These are phyloP conservation scores for Talaromyces sp. DNA, from an alignment of 2,329 filamentous ascomycete species.

Conservation along the genomic window DNA sequence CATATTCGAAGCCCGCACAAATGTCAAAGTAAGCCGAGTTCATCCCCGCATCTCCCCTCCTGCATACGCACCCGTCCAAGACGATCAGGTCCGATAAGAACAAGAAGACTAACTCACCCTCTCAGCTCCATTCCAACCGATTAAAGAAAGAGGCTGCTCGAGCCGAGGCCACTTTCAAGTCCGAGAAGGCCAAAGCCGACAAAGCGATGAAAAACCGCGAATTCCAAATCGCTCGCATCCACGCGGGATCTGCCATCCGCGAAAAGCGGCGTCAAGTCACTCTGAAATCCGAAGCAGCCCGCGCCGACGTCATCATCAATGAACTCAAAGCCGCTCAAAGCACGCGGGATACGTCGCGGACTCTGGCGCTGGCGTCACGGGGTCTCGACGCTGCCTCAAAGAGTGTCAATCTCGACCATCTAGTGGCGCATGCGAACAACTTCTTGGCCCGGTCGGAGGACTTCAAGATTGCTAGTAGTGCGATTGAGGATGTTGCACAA, in stretches of 20 bases:
- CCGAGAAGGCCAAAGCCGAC: constrained; percentile 53
- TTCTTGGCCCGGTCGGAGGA: constrained; percentile 46
- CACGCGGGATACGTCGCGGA: constrained; percentile 50
- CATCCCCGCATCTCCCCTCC: constrained; percentile 1
- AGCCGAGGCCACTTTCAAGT: constrained; percentile 49
- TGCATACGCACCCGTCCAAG: neutral
- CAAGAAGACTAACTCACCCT: too few species aligned
- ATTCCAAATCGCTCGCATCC: constrained; percentile 54
- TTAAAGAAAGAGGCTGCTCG: constrained; percentile 52
- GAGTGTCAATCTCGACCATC: constrained; percentile 49
- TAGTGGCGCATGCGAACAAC: constrained; percentile 47
- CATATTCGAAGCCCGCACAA: constrained; percentile 46
- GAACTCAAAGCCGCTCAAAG: constrained; percentile 52
- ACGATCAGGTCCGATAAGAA: too few species aligned
- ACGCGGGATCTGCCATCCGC: constrained; percentile 50
- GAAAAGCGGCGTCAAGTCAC: constrained; percentile 51
- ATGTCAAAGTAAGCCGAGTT: constrained; percentile 40
- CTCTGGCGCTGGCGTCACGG: constrained; percentile 47
- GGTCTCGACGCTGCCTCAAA: constrained; percentile 49
- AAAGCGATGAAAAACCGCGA: constrained; percentile 52
- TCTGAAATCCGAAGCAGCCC: constrained; percentile 49
- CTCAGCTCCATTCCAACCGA: constrained; percentile 51
- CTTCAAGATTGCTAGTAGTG: constrained; percentile 47
- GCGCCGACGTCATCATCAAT: constrained; percentile 53
- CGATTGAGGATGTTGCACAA: constrained; percentile 46